Evolutionary conservation across 345 rosid species (phyloP).

Genomic region (Carallia brachiata): DNA sequence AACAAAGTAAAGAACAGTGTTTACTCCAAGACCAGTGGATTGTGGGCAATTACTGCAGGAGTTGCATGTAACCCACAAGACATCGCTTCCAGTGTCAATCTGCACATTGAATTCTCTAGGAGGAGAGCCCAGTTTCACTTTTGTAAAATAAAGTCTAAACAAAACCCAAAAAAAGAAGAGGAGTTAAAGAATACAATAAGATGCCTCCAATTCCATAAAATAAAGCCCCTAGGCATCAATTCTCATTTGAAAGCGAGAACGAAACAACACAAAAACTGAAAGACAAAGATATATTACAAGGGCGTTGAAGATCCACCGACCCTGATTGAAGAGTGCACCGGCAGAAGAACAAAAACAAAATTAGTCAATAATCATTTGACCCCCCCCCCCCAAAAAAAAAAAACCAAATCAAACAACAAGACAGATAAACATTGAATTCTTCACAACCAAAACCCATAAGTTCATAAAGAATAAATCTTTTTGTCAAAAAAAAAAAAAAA

Average conservation of each 20-base stretch:
- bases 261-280: slow-evolving; percentile 11
- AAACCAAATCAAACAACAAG: not conserved
- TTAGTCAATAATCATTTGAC: slow-evolving; percentile 12
- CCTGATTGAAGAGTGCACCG: slow-evolving; percentile 24
- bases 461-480: no score
- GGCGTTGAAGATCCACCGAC: slow-evolving; percentile 27
- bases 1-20: slow-evolving; percentile 20
- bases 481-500: no score
- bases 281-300: slow-evolving; percentile 22
- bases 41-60: slow-evolving; percentile 81
- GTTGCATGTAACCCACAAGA: slow-evolving; percentile 86
- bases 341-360: slow-evolving; percentile 32
- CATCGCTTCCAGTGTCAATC: slow-evolving; percentile 97
- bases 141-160: slow-evolving; percentile 85
- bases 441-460: not conserved
- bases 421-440: not conserved
- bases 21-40: slow-evolving; percentile 88
- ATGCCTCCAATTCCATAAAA: slow-evolving; percentile 1
- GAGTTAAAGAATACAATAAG: slow-evolving; percentile 2
- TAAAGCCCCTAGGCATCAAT: slow-evolving; percentile 1
- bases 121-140: slow-evolving; percentile 92
- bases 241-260: not conserved
- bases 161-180: slow-evolving; percentile 20
- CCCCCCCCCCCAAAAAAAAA: not conserved
- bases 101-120: slow-evolving; percentile 95